A percentile compares a stretch with the other conserved stretches of the same genome.
Conservation (phyloP, 2,329 filamentous ascomycete species). For the Calonectria crousiana region DNA sequence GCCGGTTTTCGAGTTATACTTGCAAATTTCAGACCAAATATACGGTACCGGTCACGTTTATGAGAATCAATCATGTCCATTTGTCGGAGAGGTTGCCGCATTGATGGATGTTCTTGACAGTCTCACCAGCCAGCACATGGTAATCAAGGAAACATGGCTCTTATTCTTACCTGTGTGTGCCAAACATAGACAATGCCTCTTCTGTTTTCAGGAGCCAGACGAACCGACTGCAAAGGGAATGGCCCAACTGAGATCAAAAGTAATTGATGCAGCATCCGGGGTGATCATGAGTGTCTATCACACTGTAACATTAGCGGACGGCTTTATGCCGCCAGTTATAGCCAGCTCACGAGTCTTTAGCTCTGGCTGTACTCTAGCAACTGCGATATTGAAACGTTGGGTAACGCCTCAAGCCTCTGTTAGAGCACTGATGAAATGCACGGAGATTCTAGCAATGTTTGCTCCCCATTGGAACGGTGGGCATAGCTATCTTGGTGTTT, state of each 20-base stretch:
- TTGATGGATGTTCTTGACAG: not conserved
- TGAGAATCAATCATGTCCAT: not conserved
- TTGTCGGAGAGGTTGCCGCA: not conserved
- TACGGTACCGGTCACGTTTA: not conserved
- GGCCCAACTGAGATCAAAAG: not conserved
- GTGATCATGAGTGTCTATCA: not conserved
- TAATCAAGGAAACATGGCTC: not conserved
- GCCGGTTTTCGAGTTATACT: not conserved
- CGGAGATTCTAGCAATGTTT: not conserved
- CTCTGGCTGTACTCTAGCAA: not conserved
- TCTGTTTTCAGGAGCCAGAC: conserved; percentile 1
- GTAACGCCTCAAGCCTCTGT: not conserved
- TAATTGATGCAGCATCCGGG: not conserved
- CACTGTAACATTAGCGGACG: not conserved
- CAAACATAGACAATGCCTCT: not conserved
- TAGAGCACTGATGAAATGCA: not conserved
- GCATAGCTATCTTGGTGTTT: not conserved
- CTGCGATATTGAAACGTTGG: not conserved
- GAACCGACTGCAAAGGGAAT: not conserved
- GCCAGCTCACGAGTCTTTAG: not conserved
- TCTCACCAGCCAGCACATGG: not conserved
- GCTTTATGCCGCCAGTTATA: not conserved
- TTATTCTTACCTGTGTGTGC: not conserved
- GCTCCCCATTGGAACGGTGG: not conserved
- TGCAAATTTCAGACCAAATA: not conserved